Evolutionary conservation across 192 early-diverging fungal species (phyloP).

Genomic region (Spizellomyces punctatus): DNA sequence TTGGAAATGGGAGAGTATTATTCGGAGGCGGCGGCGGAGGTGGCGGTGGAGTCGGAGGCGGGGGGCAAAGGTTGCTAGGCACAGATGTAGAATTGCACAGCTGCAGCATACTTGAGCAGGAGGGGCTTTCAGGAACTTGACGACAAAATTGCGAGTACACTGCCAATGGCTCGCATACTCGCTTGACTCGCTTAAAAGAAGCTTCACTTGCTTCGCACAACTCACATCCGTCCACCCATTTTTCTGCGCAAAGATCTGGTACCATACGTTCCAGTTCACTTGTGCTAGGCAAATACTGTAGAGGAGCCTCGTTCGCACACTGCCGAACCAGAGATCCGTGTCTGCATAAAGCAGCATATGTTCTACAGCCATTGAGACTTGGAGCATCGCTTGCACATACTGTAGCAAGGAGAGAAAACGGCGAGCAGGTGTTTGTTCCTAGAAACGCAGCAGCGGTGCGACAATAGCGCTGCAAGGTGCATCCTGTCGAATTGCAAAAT

Average conservation of each 20-base stretch:
- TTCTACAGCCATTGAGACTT: background rate
- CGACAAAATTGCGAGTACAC: constrained; percentile 4
- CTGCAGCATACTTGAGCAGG: background rate
- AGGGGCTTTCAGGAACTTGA: background rate
- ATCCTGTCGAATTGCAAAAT: background rate
- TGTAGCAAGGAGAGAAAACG: background rate
- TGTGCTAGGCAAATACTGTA: background rate
- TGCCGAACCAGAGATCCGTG: background rate
- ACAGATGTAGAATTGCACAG: background rate
- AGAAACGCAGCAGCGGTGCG: background rate
- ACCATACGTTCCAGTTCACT: background rate
- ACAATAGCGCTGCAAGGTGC: background rate
- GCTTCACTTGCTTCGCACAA: background rate
- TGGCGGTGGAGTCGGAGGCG: background rate
- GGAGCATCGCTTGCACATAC: background rate
- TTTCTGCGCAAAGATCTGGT: background rate
- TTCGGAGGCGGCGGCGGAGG: background rate
- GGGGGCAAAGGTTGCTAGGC: background rate
- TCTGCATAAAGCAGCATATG: background rate
- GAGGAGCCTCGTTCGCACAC: background rate
- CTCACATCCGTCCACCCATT: background rate
- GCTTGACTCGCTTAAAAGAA: too few species aligned
- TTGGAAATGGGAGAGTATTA: background rate
- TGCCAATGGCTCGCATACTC: background rate
- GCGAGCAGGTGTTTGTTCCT: background rate